Conservation (phyloP, 2,329 filamentous ascomycete genomes). For the Sporothrix luriei region DNA sequence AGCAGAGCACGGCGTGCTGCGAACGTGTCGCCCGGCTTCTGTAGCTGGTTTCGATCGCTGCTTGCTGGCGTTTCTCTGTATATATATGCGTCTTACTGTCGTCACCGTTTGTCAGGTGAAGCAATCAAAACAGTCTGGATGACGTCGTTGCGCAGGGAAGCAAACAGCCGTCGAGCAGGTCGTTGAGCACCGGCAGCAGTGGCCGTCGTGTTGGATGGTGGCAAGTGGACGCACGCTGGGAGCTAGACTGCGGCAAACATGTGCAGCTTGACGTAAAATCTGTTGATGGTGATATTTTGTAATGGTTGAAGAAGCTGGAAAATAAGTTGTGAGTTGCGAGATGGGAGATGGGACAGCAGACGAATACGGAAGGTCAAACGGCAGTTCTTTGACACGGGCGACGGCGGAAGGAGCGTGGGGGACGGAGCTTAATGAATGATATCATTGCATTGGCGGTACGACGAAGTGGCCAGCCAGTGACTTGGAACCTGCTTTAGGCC, state of each 20-base stretch:
- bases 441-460: constrained; percentile 22
- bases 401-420: constrained; percentile 6
- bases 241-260: constrained; percentile 4
- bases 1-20: neutral
- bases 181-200: neutral
- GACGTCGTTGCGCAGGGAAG: constrained; percentile 7
- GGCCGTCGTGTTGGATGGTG: neutral
- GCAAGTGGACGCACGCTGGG: neutral
- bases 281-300: neutral
- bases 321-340: constrained; percentile 10
- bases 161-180: neutral
- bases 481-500: neutral
- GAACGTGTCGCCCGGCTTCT: neutral
- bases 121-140: constrained; percentile 16
- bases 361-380: constrained; percentile 16
- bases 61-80: neutral
- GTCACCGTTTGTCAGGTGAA: constrained; percentile 14
- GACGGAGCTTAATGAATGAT: constrained; percentile 26
- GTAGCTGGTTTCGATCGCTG: neutral
- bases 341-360: neutral
- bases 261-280: neutral
- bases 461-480: constrained; percentile 11
- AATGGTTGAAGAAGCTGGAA: neutral
- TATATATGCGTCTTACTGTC: neutral
- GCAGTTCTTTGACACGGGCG: constrained; percentile 8